Conservation (phyloP, 768 basidiomycete species). For the Asterophora lycoperdoides region DNA sequence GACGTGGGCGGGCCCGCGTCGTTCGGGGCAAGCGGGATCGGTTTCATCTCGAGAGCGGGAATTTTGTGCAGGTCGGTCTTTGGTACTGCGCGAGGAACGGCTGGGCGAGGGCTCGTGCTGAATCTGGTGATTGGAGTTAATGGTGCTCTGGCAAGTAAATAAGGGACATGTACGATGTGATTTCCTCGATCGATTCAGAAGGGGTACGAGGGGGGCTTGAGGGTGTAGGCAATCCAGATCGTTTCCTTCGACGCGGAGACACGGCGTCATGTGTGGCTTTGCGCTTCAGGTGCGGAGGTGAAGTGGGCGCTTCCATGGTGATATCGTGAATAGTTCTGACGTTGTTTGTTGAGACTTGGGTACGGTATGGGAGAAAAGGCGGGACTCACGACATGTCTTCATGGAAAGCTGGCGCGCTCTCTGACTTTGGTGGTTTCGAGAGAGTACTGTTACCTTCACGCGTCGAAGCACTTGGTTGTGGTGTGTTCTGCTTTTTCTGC, state of each 20-base stretch:
- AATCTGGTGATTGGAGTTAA: slow-evolving; percentile 8
- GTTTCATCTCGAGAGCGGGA: slow-evolving; percentile 11
- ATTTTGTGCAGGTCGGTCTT: slow-evolving; percentile 10
- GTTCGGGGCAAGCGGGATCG: not conserved
- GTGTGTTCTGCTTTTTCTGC: slow-evolving; percentile 5
- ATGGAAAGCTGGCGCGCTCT: too few species aligned
- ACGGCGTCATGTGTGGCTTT: not conserved
- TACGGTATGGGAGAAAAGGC: not conserved
- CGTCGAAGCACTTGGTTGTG: too few species aligned
- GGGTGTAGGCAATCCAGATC: not conserved
- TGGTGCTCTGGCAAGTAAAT: not conserved
- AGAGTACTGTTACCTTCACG: too few species aligned
- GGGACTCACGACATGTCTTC: too few species aligned
- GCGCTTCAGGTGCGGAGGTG: slow-evolving; percentile 6
- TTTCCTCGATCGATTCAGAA: slow-evolving; percentile 16
- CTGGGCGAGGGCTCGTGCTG: slow-evolving; percentile 3
- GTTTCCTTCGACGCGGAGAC: not conserved
- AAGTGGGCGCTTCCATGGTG: not conserved
- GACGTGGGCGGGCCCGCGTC: slow-evolving; percentile 24
- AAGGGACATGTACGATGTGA: slow-evolving; percentile 15
- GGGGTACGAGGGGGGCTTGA: not conserved
- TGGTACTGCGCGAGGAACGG: not conserved
- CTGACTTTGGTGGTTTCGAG: too few species aligned
- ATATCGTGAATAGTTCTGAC: slow-evolving; percentile 2
- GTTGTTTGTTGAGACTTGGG: not conserved